Evolutionary conservation across 495 filamentous ascomycete genomes (phyloP).

Genomic region (Sporormia fimetaria): DNA sequence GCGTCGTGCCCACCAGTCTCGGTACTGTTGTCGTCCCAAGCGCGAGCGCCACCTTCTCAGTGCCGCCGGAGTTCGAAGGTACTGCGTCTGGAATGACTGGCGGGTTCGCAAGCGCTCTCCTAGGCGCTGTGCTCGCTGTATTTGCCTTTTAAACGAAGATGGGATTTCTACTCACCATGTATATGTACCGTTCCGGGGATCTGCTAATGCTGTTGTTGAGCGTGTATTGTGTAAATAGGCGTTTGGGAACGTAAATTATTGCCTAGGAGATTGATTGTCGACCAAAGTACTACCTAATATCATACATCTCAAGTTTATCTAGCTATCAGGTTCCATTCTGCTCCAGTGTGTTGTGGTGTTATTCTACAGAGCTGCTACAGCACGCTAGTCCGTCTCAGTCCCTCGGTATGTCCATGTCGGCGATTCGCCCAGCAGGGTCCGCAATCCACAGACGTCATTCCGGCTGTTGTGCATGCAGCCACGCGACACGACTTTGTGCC

Average conservation of each 20-base stretch:
- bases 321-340: too few relatives aligned
- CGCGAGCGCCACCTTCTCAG: slow-evolving; percentile 1
- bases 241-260: too few relatives aligned
- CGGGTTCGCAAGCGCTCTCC: slow-evolving; percentile 12
- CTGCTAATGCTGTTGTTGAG: not conserved
- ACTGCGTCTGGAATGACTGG: slow-evolving; percentile 22
- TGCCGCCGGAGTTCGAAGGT: slow-evolving; percentile 25
- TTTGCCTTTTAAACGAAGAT: slow-evolving; percentile 27
- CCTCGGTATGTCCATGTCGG: too few relatives aligned
- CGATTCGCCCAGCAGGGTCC: too few relatives aligned
- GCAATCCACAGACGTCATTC: too few relatives aligned
- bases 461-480: too few relatives aligned
- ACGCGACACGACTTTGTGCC: slow-evolving; percentile 3
- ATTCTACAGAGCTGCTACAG: too few relatives aligned
- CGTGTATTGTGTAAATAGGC: slow-evolving; percentile 12
- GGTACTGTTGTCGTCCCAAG: slow-evolving; percentile 16
- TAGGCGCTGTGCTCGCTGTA: slow-evolving; percentile 26
- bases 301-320: too few relatives aligned
- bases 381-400: too few relatives aligned
- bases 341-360: too few relatives aligned
- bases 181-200: not conserved
- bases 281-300: too few relatives aligned
- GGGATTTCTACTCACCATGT: not conserved
- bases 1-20: slow-evolving; percentile 8
- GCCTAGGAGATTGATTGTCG: too few relatives aligned